Evolutionary conservation across 2,329 filamentous ascomycete genomes (phyloP).

Genomic region (Cladosporium sp.): DNA sequence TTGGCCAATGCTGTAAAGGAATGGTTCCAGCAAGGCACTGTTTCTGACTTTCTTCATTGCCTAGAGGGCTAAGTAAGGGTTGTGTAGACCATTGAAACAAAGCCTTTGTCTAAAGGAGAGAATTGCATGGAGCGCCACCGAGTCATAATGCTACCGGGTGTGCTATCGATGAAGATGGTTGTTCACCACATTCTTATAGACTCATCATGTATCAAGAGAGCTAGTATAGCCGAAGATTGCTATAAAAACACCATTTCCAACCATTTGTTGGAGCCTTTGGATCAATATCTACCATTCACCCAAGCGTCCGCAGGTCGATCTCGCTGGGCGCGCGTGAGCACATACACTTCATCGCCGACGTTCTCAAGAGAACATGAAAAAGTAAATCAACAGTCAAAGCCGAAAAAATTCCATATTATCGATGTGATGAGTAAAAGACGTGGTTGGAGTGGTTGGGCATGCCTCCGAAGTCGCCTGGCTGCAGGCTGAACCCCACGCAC

Average conservation of each 20-base stretch:
- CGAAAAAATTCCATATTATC: not conserved
- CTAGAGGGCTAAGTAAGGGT: not conserved
- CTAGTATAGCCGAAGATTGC: too few relatives aligned
- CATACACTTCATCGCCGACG: not conserved
- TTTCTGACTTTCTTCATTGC: not conserved
- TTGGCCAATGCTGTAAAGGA: not conserved
- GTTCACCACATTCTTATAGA: not conserved
- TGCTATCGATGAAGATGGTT: not conserved
- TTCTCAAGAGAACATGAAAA: not conserved
- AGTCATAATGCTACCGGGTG: not conserved
- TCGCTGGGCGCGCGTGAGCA: not conserved
- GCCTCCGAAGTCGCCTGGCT: slow-evolving; percentile 7
- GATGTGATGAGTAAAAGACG: not conserved
- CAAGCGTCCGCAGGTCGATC: too few relatives aligned
- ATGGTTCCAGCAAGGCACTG: not conserved
- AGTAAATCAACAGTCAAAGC: not conserved
- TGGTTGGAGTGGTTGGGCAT: not conserved
- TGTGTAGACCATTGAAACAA: not conserved
- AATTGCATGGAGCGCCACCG: not conserved
- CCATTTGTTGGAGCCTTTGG: too few relatives aligned
- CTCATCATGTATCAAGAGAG: not conserved
- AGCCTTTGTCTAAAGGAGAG: not conserved
- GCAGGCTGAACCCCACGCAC: slow-evolving; percentile 9
- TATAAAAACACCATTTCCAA: too few relatives aligned
- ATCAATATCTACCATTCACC: too few relatives aligned